Evolutionary conservation across 805 yeast genomes (phyloP).

Genomic region (Lipomyces lipofer): DNA sequence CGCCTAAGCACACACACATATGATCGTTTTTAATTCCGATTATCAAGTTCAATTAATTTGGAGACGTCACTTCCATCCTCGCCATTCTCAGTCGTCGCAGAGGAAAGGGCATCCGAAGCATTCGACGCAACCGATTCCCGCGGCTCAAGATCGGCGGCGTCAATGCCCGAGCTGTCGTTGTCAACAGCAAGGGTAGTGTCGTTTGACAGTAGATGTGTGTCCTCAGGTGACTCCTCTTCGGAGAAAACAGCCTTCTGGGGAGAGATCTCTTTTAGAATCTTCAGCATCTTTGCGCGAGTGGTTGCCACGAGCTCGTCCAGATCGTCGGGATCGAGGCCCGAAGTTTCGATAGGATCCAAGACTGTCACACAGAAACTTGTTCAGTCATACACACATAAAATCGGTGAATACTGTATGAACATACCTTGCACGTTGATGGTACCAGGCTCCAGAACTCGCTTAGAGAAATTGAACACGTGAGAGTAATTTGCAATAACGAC

Average conservation of each 20-base stretch:
- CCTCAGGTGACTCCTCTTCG: not conserved
- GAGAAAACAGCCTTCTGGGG: slow-evolving; percentile 1
- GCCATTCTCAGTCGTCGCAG: not conserved
- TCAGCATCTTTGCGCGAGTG: slow-evolving; percentile 62
- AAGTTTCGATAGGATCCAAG: slow-evolving; percentile 76
- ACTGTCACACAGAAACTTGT: too few species aligned
- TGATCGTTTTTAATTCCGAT: not conserved
- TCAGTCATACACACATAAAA: too few species aligned
- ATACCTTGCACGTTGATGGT: slow-evolving; percentile 53
- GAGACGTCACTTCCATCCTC: slow-evolving; percentile 1
- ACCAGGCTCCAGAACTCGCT: slow-evolving; percentile 71
- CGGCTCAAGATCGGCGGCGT: not conserved
- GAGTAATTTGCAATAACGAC: slow-evolving; percentile 85
- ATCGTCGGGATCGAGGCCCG: slow-evolving; percentile 67
- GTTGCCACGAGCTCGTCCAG: slow-evolving; percentile 59
- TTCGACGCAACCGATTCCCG: slow-evolving; percentile 6
- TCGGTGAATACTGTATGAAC: too few species aligned
- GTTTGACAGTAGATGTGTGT: not conserved
- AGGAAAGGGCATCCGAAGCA: slow-evolving; percentile 5
- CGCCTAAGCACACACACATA: too few species aligned
- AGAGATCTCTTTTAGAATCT: slow-evolving; percentile 25
- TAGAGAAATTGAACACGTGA: slow-evolving; percentile 60
- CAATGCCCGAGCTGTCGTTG: not conserved
- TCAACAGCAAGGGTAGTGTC: not conserved
- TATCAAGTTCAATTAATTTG: slow-evolving; percentile 7